phyloP scores from a whole-genome alignment of 352 stramenopile genomes.

The Pythium brassicae region DNA sequence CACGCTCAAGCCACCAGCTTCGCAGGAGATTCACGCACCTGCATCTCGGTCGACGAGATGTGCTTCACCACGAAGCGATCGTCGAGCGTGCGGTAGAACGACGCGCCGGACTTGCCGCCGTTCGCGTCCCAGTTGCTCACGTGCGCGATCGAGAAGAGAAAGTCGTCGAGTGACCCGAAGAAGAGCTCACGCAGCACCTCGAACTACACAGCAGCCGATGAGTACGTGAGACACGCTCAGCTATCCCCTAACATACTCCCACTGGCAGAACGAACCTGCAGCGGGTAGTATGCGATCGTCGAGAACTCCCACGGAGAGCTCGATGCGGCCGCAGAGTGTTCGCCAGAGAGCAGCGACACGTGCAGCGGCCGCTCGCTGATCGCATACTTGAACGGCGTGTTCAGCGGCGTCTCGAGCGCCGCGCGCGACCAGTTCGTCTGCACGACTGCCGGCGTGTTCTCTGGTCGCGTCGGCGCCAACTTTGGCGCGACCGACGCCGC shows the following conservation, averaged over 20 bases:
- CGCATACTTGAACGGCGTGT: slow-evolving; percentile 60
- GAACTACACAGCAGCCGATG: slow-evolving; percentile 45
- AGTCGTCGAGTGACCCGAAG: slow-evolving; percentile 56
- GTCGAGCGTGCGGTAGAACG: slow-evolving; percentile 94
- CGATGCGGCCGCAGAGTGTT: slow-evolving; percentile 21
- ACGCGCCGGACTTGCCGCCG: slow-evolving; percentile 96
- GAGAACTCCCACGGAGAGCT: slow-evolving; percentile 67
- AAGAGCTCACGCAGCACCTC: slow-evolving; percentile 92
- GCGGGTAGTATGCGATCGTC: slow-evolving; percentile 66
- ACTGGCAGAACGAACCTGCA: slow-evolving; percentile 44
- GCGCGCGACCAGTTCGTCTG: slow-evolving; percentile 68
- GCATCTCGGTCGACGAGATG: slow-evolving; percentile 96
- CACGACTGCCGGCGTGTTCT: slow-evolving; percentile 6
- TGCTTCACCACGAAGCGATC: slow-evolving; percentile 98
- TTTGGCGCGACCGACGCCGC: slow-evolving; percentile 20
- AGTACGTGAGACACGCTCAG: background rate
- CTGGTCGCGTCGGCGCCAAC: background rate
- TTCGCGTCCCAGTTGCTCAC: slow-evolving; percentile 89
- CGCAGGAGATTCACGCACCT: slow-evolving; percentile 89
- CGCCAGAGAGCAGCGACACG: slow-evolving; percentile 44
- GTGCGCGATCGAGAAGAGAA: slow-evolving; percentile 80
- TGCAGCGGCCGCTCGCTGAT: slow-evolving; percentile 57
- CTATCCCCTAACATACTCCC: background rate
- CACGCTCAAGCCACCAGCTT: too few relatives aligned
- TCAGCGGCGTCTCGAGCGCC: slow-evolving; percentile 49